Evolutionary conservation across 805 yeast species (phyloP), one percentile per base, ranked within the genome.

Genomic region (Schwanniomyces pseudopolymorphus): DNA sequence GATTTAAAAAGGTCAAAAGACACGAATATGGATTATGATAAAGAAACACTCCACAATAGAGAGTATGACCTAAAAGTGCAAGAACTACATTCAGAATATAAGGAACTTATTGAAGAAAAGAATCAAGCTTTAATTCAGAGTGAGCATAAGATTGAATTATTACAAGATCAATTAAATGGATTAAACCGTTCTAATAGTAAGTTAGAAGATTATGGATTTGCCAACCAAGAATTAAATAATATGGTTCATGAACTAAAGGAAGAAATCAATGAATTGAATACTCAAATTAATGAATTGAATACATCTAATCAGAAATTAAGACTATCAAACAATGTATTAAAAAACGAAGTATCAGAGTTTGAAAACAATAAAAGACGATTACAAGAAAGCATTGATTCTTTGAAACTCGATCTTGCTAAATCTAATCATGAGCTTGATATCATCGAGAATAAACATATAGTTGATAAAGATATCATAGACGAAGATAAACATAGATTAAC

Each of bases 221-320:
- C 35, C 35, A 31, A 31, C 20, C 35, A 31, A 16, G 35, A 31
- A 17, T 7, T 31, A 14, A 31, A 16, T 31, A 31, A 31, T 2
- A 14, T 31, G 17, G 19, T 31, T 11, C 6, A 31, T 14, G 35
- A 31, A 7, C 16, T 17, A 14, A 31, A 31, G 11, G 10, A 31
- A 5, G 35, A 31, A 31, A 31, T 31, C 2, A n/a, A 16, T 3
- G 20, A 31, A 14, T 31, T 31, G 13, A 31, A 31, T 31, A 14
- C 8, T 10, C 20, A 31, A 31, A 31, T 16, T 2, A 61, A 57
- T 42, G 44, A 47, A 28, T 45, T 59, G 2, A 55, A 51, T 37
- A 33, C 44, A 10, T 60, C 58, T 13, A 59, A 58, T 45, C 58
- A 58, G 47, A 21, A 52, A 9, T 53, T 60, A 21, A 54, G 54